Percentiles rank a stretch among this genome's conserved stretches.
Evolutionary conservation across 805 yeast genomes (phyloP).

Genomic region (Hanseniaspora occidentalis): DNA sequence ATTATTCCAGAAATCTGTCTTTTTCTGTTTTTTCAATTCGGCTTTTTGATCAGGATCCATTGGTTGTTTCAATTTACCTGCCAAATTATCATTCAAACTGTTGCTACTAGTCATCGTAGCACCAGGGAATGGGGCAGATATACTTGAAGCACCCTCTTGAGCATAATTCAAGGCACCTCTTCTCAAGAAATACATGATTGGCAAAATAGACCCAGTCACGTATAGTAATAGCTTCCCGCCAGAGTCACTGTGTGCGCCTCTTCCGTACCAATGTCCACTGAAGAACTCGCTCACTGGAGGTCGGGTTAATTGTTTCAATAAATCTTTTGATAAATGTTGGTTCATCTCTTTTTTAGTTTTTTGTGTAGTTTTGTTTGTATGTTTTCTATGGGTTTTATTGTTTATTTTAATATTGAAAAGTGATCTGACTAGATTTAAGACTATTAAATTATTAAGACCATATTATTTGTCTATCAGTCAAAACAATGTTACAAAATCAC

Average conservation of each 20-base stretch:
- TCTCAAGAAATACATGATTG: neutral
- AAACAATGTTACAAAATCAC: too few relatives aligned
- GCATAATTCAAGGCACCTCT: neutral
- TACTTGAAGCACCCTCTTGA: too few relatives aligned
- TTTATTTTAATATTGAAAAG: neutral
- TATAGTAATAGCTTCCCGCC: neutral
- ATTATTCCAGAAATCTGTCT: neutral
- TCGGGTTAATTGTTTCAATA: neutral
- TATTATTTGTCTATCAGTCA: too few relatives aligned
- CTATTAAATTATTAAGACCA: too few relatives aligned
- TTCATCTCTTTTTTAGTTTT: too few relatives aligned
- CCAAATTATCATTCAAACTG: too few relatives aligned
- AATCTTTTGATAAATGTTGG: neutral
- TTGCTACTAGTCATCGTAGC: neutral
- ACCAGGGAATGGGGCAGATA: neutral
- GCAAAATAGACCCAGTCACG: neutral
- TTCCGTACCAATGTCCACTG: neutral
- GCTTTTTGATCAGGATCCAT: too few relatives aligned
- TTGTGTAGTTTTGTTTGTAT: neutral
- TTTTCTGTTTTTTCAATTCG: neutral
- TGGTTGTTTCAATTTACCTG: too few relatives aligned
- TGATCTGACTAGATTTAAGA: neutral
- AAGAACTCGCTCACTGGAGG: neutral
- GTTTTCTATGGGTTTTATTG: neutral
- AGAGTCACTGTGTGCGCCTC: neutral